These are phyloP conservation scores for Russula virescens DNA, from an alignment of 768 basidiomycete species.

Conservation along the genomic window DNA sequence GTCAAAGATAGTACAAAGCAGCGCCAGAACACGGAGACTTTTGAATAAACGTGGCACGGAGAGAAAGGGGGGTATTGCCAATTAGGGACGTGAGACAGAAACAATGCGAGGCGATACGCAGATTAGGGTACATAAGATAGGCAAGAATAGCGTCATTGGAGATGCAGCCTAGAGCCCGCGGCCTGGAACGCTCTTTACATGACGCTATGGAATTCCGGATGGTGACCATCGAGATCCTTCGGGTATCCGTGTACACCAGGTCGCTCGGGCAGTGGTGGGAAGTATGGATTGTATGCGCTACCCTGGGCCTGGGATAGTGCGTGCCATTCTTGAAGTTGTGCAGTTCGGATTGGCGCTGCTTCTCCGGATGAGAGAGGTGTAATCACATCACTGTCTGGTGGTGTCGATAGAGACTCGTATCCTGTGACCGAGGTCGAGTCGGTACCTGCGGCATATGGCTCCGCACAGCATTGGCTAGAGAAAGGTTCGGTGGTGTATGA, in stretches of 20 bases:
- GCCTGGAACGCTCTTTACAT: constrained; percentile 21
- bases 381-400: constrained; percentile 25
- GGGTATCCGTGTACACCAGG: constrained; percentile 17
- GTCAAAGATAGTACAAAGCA: constrained; percentile 20
- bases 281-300: constrained; percentile 25
- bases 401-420: constrained; percentile 23
- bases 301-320: constrained; percentile 23
- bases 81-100: constrained; percentile 16
- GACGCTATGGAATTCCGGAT: constrained; percentile 24
- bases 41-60: constrained; percentile 21
- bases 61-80: constrained; percentile 22
- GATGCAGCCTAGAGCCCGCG: constrained; percentile 15
- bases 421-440: constrained; percentile 16
- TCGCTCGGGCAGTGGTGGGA: constrained; percentile 24
- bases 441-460: constrained; percentile 16
- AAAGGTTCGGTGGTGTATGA: neutral
- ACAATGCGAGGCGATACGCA: constrained; percentile 17
- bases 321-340: constrained; percentile 25
- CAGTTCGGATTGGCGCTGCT: constrained; percentile 21
- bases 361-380: constrained; percentile 26
- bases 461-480: constrained; percentile 14
- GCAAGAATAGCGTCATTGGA: constrained; percentile 25
- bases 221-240: constrained; percentile 21
- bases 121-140: constrained; percentile 25
- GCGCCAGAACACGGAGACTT: constrained; percentile 17